Conservation (phyloP, 208 protist genomes). For the Leishmania major region DNA sequence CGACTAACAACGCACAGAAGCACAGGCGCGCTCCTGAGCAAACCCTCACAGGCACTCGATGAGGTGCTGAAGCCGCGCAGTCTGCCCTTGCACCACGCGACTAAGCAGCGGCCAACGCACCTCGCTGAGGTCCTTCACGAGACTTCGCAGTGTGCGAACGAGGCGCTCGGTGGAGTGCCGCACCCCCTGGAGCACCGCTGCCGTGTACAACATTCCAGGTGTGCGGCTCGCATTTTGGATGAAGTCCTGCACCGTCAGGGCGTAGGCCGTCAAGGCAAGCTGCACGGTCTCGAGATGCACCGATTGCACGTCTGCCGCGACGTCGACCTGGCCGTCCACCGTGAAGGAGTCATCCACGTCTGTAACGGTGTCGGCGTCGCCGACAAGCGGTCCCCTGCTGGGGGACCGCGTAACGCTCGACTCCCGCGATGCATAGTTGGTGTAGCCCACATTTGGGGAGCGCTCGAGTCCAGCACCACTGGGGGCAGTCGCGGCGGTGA, state of each 20-base stretch:
- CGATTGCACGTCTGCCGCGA: slow-evolving; percentile 25
- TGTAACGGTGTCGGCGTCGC: slow-evolving; percentile 39
- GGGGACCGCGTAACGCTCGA: slow-evolving; percentile 45
- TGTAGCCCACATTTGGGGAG: slow-evolving; percentile 19
- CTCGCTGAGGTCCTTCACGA: slow-evolving; percentile 49
- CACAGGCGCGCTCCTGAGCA: neutral
- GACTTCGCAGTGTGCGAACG: slow-evolving; percentile 40
- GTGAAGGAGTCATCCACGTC: slow-evolving; percentile 36
- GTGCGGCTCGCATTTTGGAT: neutral
- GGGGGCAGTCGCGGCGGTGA: slow-evolving; percentile 15
- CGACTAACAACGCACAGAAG: neutral
- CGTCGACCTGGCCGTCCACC: slow-evolving; percentile 14
- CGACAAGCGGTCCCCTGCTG: slow-evolving; percentile 21
- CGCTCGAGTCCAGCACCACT: slow-evolving; percentile 9
- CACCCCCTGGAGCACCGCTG: slow-evolving; percentile 37
- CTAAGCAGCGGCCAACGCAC: slow-evolving; percentile 32
- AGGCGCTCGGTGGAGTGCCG: slow-evolving; percentile 39
- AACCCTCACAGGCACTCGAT: slow-evolving; percentile 13
- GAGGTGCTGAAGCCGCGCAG: slow-evolving; percentile 15
- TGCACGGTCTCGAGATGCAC: slow-evolving; percentile 65
- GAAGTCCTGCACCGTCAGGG: slow-evolving; percentile 38
- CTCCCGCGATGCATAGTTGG: slow-evolving; percentile 35
- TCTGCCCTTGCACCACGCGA: slow-evolving; percentile 28
- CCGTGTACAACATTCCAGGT: slow-evolving; percentile 25
- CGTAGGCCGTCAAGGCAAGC: slow-evolving; percentile 62